Evolutionary conservation across 2,329 filamentous ascomycete species (phyloP), one percentile per base, ranked within the genome.

Genomic region (Trichoderma citrinoviride): DNA sequence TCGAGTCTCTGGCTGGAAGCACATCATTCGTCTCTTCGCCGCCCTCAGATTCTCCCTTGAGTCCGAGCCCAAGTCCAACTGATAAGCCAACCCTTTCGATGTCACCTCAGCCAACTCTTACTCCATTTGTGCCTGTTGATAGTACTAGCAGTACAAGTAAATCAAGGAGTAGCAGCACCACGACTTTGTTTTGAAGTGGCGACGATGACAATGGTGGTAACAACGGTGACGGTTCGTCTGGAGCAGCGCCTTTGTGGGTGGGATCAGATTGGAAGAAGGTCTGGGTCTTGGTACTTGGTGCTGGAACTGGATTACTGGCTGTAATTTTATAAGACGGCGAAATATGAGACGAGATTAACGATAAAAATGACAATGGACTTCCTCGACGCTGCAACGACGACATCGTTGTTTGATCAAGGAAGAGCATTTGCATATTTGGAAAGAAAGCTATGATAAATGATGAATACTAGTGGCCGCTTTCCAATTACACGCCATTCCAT

Each of bases 1-100:
- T 72, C 5, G 61, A 65, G 50, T 60, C 67, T 3, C 46, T 72
- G 15, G 70, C 71, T 10, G 70, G 71, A 7, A 64, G 56, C 29
- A 72, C 71, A 5, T 67, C 65, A 4, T 70, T 46, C 37, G 23
- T 66, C 7, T 53, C 49, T 8, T 21, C 33, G 15, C 46, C 33
- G 8, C 23, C 53, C 7, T 55, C 53, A 2, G 21, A 41, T 7
- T 15, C 15, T 15, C 60, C 60, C n/a, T n/a, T n/a, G 3, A 54
- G 29, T 8, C 47, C 49, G 12, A 54, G 47, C 33, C 27, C 47
- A 2, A 46, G n/a, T 7, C 33, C 33, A 7, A 27, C 57, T 1
- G 49, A 43, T 23, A 50, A 62, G 14, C 33, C 60, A n/a, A 46
- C 49, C 25, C 19, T 54, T 8, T 54, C 47, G 5, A 50, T 54